Evolutionary conservation across 2,329 filamentous ascomycete genomes (phyloP).

Genomic region (Verticillium nonalfalfae): DNA sequence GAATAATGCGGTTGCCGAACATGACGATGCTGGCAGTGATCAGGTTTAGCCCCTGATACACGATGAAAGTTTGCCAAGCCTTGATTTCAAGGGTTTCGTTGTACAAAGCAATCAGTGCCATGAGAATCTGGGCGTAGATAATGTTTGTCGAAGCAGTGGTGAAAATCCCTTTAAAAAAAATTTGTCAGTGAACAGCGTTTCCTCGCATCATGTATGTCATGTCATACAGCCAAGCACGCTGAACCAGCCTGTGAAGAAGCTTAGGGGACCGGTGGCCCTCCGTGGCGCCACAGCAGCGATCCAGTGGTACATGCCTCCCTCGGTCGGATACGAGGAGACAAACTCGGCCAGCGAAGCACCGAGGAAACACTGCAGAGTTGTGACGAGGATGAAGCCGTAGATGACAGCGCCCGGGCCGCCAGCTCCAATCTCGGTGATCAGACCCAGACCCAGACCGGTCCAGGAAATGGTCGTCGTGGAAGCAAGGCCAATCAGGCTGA

Average conservation of each 20-base stretch:
- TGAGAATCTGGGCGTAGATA: slow-evolving; percentile 32
- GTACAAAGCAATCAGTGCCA: slow-evolving; percentile 35
- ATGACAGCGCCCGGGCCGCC: slow-evolving; percentile 42
- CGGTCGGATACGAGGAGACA: slow-evolving; percentile 39
- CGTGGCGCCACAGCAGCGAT: slow-evolving; percentile 38
- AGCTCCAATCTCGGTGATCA: slow-evolving; percentile 39
- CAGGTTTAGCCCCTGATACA: slow-evolving; percentile 35
- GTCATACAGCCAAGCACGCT: slow-evolving; percentile 28
- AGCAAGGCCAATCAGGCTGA: slow-evolving; percentile 40
- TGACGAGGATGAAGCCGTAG: slow-evolving; percentile 42
- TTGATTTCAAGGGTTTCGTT: slow-evolving; percentile 29
- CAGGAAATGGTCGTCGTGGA: slow-evolving; percentile 44
- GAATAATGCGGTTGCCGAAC: slow-evolving; percentile 39
- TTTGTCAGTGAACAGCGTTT: not conserved
- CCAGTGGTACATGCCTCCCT: slow-evolving; percentile 46
- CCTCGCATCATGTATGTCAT: not conserved
- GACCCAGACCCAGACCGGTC: slow-evolving; percentile 36
- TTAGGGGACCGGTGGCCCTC: slow-evolving; percentile 28
- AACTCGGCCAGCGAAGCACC: slow-evolving; percentile 39
- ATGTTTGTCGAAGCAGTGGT: slow-evolving; percentile 36
- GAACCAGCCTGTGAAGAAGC: slow-evolving; percentile 37
- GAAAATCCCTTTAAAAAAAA: slow-evolving; percentile 27
- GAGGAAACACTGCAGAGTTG: slow-evolving; percentile 37
- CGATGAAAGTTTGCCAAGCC: slow-evolving; percentile 41
- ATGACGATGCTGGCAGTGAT: slow-evolving; percentile 36